Evolutionary conservation across 495 filamentous ascomycete genomes (phyloP), one percentile per base, ranked within the genome.

Genomic region (Talaromyces liani): DNA sequence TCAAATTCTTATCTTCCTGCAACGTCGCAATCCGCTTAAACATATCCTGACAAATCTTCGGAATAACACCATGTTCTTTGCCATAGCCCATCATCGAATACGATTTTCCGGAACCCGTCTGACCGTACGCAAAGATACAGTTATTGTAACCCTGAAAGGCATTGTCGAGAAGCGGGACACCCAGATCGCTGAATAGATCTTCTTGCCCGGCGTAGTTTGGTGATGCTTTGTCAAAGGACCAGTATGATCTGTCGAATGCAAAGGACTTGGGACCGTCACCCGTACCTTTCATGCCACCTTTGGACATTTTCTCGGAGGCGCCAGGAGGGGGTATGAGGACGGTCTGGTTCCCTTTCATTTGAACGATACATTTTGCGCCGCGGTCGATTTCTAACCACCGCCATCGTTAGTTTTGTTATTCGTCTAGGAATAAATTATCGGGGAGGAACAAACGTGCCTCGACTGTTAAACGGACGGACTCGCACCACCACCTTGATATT

Each of bases 31-130:
- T 98, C 65, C 93, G 83, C 70, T 88, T 84, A 74, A 98, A 98
- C 94, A 98, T 97, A 64, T 95, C 87, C 77, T 92, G 90, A 71
- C 95, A 99, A 75, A 99, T 98, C 66, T 85, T 88, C n/a, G 95
- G 95, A 65, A 99, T 98, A 56, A 99, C 93, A 77, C 95, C 95
- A 57, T 89, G 85, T 68, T 98, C 95, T 73, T 93, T 88, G 61
- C 95, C 94, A 77, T 98, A 98, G 22, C 94, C 94, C 95, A 98
- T 98, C 95, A 99, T 99, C 58, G 92, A 96, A 71, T 99, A 98
- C 25, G 91, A 96, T 75, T 99, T 99, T 71, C 95, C 95, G 18
- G 93, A 97, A 65, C 95, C 95, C 9, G 95, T 99, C 77, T 99
- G 95, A 47, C 95, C 95, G 72, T 99, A 99, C 4, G 95, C 95